These are phyloP conservation scores for Allium sativum DNA, from an alignment of 106 monocot species.

Conservation along the genomic window DNA sequence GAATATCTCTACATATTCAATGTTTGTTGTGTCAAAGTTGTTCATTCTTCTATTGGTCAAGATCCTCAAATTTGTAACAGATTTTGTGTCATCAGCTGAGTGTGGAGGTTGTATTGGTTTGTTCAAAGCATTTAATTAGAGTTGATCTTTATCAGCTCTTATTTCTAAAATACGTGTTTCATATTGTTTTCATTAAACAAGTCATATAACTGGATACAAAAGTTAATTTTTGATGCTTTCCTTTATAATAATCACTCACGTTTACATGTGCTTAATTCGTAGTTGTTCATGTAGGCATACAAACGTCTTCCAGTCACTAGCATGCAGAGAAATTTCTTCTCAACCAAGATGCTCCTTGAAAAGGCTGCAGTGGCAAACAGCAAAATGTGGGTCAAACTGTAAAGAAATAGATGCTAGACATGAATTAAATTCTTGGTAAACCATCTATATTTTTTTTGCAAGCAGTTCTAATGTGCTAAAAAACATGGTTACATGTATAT, in stretches of 20 bases:
- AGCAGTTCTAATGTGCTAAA: neutral
- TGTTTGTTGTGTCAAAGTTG: neutral
- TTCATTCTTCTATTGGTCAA: neutral
- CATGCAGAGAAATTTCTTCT: conserved; percentile 78
- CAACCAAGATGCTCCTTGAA: conserved; percentile 43
- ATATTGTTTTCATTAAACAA: neutral
- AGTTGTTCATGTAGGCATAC: conserved; percentile 10
- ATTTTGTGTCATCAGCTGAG: no score
- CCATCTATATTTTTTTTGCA: neutral
- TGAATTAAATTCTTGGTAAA: conserved; percentile 81
- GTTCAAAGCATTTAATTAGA: no score
- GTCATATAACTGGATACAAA: neutral
- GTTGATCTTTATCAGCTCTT: no score
- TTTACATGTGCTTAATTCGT: no score
- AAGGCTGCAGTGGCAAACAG: conserved; percentile 24
- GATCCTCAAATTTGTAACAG: neutral
- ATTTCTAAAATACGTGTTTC: no score
- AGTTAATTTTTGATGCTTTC: neutral
- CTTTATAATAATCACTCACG: neutral
- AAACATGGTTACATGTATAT: neutral
- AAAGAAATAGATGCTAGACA: conserved; percentile 49
- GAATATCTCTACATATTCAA: no score
- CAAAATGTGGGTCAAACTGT: conserved; percentile 24
- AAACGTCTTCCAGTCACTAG: conserved; percentile 55
- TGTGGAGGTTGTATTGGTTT: no score